phyloP scores from a whole-genome alignment of 2,329 filamentous ascomycete genomes.

The Aureobasidium sp. region DNA sequence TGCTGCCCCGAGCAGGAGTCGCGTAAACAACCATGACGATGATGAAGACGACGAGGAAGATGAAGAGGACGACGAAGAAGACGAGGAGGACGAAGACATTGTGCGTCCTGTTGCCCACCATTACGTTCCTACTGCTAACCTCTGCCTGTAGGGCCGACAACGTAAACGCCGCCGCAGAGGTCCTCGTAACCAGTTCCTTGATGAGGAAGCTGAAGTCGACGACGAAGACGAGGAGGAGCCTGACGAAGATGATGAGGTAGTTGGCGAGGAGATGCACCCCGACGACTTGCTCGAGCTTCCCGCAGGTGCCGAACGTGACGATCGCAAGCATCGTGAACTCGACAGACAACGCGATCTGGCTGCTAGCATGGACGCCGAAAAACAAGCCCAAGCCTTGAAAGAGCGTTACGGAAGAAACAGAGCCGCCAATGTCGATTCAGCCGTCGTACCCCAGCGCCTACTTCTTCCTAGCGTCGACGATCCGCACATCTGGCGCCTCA shows the following conservation, averaged over 20 bases:
- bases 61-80: slow-evolving; percentile 56
- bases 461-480: slow-evolving; percentile 90
- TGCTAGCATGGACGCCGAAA: slow-evolving; percentile 84
- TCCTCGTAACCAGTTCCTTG: slow-evolving; percentile 79
- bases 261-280: slow-evolving; percentile 79
- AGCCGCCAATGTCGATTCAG: slow-evolving; percentile 60
- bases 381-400: slow-evolving; percentile 78
- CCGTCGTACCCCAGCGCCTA: slow-evolving; percentile 75
- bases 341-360: slow-evolving; percentile 86
- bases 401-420: slow-evolving; percentile 77
- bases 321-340: slow-evolving; percentile 86
- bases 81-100: slow-evolving; percentile 31
- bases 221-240: slow-evolving; percentile 82
- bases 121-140: slow-evolving; percentile 7
- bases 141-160: slow-evolving; percentile 52
- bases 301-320: slow-evolving; percentile 73
- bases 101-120: slow-evolving; percentile 23
- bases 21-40: slow-evolving; percentile 50
- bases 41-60: slow-evolving; percentile 56
- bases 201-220: slow-evolving; percentile 97
- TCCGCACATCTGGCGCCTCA: slow-evolving; percentile 89
- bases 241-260: slow-evolving; percentile 83
- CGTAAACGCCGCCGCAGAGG: slow-evolving; percentile 72
- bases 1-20: slow-evolving; percentile 30
- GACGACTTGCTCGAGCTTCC: slow-evolving; percentile 76